These are phyloP conservation scores for Fusarium pseudoanthophilum DNA, from an alignment of 2,329 filamentous ascomycete genomes.

Conservation along the genomic window DNA sequence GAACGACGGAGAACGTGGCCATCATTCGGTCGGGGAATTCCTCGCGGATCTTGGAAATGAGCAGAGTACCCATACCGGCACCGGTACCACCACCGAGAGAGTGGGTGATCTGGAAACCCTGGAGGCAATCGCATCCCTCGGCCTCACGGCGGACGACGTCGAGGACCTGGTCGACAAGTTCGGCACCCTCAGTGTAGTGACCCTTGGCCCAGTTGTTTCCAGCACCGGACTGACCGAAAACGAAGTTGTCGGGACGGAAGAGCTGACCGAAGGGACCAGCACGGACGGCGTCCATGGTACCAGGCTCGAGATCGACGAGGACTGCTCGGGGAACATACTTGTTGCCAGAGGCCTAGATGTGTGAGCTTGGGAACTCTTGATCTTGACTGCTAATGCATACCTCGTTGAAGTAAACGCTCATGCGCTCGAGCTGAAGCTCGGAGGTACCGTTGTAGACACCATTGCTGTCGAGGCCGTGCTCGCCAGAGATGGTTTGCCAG, in stretches of 20 bases:
- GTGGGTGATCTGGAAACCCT: slow-evolving; percentile 99
- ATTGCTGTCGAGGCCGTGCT: slow-evolving; percentile 97
- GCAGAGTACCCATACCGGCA: slow-evolving; percentile 99
- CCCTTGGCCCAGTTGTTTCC: slow-evolving; percentile 99
- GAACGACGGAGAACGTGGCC: slow-evolving; percentile 99
- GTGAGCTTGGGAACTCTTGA: slow-evolving; percentile 21
- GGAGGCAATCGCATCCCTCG: slow-evolving; percentile 98
- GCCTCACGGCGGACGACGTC: slow-evolving; percentile 99
- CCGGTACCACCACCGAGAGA: slow-evolving; percentile 99
- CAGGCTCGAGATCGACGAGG: slow-evolving; percentile 98
- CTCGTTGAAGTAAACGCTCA: slow-evolving; percentile 99
- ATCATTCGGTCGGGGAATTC: slow-evolving; percentile 99
- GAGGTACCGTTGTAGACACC: slow-evolving; percentile 99
- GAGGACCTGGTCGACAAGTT: slow-evolving; percentile 97
- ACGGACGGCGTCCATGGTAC: slow-evolving; percentile 99
- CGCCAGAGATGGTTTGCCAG: slow-evolving; percentile 90
- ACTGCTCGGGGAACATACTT: slow-evolving; percentile 99
- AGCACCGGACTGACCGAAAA: slow-evolving; percentile 99
- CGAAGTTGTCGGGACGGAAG: slow-evolving; percentile 99
- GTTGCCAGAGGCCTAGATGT: slow-evolving; percentile 85
- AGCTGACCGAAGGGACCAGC: slow-evolving; percentile 98
- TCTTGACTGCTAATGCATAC: slow-evolving; percentile 49
- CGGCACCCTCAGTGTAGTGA: slow-evolving; percentile 99
- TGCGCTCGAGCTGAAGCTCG: slow-evolving; percentile 98
- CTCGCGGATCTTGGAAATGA: slow-evolving; percentile 99